A percentile compares a stretch with the other conserved stretches of the same genome.
Evolutionary conservation across 2,329 filamentous ascomycete species (phyloP).

Genomic region (Sphaerulina vaccinii): DNA sequence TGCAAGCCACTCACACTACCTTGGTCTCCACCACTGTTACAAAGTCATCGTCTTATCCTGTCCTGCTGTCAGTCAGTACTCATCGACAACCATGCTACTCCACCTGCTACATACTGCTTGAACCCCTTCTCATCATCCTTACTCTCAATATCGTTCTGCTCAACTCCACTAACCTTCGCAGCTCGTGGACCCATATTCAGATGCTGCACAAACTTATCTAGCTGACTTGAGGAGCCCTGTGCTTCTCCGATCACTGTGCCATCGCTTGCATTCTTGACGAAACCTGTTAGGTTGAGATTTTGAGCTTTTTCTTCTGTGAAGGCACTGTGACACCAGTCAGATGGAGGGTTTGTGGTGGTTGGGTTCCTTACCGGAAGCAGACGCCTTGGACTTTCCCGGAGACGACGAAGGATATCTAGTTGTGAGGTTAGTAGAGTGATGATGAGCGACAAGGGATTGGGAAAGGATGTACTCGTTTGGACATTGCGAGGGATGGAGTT

Average conservation of each 20-base stretch:
- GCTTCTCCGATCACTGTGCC: constrained; percentile 70
- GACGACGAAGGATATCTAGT: too few relatives aligned
- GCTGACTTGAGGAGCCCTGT: constrained; percentile 66
- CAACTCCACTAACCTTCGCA: constrained; percentile 71
- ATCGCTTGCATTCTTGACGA: constrained; percentile 48
- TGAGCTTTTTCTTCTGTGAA: constrained; percentile 47
- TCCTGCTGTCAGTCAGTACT: not conserved
- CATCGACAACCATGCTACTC: not conserved
- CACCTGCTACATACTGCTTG: constrained; percentile 29
- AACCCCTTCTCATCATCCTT: constrained; percentile 70
- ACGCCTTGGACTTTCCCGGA: not conserved
- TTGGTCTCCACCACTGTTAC: not conserved
- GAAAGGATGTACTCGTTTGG: too few relatives aligned
- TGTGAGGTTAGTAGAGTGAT: too few relatives aligned
- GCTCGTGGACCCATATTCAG: constrained; percentile 71
- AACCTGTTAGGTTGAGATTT: constrained; percentile 46
- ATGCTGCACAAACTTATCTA: constrained; percentile 71
- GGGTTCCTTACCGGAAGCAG: too few relatives aligned
- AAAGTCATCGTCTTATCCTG: not conserved
- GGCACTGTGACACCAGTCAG: constrained; percentile 33
- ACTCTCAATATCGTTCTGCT: constrained; percentile 64
- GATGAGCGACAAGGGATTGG: too few relatives aligned
- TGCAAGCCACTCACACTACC: not conserved
- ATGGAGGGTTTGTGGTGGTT: not conserved
- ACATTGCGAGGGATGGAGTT: too few relatives aligned